phyloP scores from a whole-genome alignment of 108 stramenopile genomes.

The Cyclotella kingstonii region DNA sequence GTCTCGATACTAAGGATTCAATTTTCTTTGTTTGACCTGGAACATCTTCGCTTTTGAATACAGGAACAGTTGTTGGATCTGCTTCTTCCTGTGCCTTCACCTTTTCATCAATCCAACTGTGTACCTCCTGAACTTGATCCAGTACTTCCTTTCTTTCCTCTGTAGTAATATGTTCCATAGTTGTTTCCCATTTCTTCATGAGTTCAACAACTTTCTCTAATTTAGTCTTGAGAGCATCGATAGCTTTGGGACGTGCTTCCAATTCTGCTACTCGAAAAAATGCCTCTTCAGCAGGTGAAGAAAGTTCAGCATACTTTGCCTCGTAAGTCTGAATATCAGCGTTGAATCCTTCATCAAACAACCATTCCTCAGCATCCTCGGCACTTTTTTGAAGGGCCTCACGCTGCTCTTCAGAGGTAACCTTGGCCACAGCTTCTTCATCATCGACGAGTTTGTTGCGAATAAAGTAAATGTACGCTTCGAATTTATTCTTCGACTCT shows the following conservation, averaged over 20 bases:
- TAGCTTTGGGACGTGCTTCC: conserved; percentile 77
- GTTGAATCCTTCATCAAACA: conserved; percentile 93
- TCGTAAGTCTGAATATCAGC: conserved; percentile 84
- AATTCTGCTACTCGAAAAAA: conserved; percentile 81
- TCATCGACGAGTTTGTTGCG: conserved; percentile 84
- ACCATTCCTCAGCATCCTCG: conserved; percentile 92
- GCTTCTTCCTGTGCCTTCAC: conserved; percentile 68
- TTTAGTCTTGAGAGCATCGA: conserved; percentile 58
- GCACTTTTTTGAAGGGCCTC: conserved; percentile 74
- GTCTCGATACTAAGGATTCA: conserved; percentile 58
- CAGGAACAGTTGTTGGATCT: conserved; percentile 76
- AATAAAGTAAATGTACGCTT: conserved; percentile 89
- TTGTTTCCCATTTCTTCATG: conserved; percentile 86
- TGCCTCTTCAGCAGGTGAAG: conserved; percentile 78
- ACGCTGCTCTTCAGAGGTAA: conserved; percentile 94
- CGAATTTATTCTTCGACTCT: conserved; percentile 92
- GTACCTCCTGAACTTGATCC: conserved; percentile 66
- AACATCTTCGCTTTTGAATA: conserved; percentile 81
- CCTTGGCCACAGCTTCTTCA: conserved; percentile 72
- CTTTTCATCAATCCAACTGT: conserved; percentile 78
- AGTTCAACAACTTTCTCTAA: conserved; percentile 66
- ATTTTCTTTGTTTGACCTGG: conserved; percentile 68
- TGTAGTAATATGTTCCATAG: conserved; percentile 88
- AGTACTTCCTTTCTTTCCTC: conserved; percentile 85
- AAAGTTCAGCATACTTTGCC: conserved; percentile 78